These are phyloP conservation scores for Udeniomyces megalosporus DNA, from an alignment of 768 basidiomycete genomes.

Conservation along the genomic window DNA sequence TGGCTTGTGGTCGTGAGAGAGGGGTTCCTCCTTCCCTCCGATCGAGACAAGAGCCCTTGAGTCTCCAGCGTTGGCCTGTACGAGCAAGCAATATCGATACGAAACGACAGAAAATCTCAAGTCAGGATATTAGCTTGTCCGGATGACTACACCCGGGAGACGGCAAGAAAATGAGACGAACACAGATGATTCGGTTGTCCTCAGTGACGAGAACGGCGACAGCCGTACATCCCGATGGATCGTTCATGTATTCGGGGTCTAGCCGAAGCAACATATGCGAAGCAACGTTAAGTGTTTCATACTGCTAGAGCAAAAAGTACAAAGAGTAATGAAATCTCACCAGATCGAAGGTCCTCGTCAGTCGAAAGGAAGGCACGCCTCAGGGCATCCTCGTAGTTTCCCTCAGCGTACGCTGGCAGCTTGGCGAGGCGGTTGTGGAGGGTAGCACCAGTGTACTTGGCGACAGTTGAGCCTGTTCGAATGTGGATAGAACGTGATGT, in stretches of 20 bases:
- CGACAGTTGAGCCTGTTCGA: slow-evolving; percentile 56
- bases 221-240: slow-evolving; percentile 93
- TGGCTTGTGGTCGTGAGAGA: slow-evolving; percentile 94
- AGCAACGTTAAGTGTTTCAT: no score
- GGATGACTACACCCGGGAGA: no score
- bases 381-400: slow-evolving; percentile 57
- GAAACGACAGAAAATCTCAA: background rate
- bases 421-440: slow-evolving; percentile 57
- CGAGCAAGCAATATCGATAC: no score
- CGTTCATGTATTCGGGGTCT: slow-evolving; percentile 76
- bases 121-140: no score
- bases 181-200: slow-evolving; percentile 47
- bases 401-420: slow-evolving; percentile 56
- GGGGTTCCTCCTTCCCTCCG: slow-evolving; percentile 67
- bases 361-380: slow-evolving; percentile 83
- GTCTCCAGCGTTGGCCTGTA: slow-evolving; percentile 97
- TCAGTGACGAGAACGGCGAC: slow-evolving; percentile 69
- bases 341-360: slow-evolving; percentile 78
- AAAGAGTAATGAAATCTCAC: slow-evolving; percentile 38
- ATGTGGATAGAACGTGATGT: background rate
- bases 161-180: slow-evolving; percentile 19
- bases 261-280: no score
- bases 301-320: no score
- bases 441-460: slow-evolving; percentile 67
- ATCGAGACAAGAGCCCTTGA: slow-evolving; percentile 75